phyloP scores from a whole-genome alignment of 495 filamentous ascomycete genomes.

The Paragyromitra xinjiangensis region DNA sequence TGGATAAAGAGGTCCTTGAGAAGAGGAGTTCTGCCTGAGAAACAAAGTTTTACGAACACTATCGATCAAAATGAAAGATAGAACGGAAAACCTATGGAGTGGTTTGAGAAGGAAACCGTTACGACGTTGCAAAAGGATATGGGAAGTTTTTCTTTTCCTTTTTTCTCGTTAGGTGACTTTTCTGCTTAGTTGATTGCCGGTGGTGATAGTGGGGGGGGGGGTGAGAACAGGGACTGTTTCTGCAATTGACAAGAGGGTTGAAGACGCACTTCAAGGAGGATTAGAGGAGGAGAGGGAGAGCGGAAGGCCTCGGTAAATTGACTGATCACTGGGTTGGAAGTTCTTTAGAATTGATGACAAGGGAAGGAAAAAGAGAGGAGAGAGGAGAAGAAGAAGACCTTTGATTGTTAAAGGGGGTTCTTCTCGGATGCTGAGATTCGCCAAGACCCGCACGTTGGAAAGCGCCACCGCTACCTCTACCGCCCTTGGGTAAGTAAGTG shows the following conservation, averaged over 20 bases:
- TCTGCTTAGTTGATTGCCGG: conserved; percentile 41
- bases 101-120: conserved; percentile 41
- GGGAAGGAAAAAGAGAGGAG: conserved; percentile 34
- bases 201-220: conserved; percentile 7
- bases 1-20: conserved; percentile 44
- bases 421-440: conserved; percentile 30
- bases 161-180: conserved; percentile 33
- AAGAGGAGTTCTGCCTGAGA: conserved; percentile 56
- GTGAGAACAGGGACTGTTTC: conserved; percentile 44
- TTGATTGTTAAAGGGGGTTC: conserved; percentile 47
- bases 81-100: conserved; percentile 34
- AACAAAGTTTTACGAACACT: conserved; percentile 55
- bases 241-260: conserved; percentile 43
- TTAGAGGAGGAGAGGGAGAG: conserved; percentile 27
- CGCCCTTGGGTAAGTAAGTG: not conserved
- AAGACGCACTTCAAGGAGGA: conserved; percentile 47
- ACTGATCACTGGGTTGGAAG: conserved; percentile 47
- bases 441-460: conserved; percentile 39
- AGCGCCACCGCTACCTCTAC: conserved; percentile 26
- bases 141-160: conserved; percentile 11
- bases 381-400: conserved; percentile 30
- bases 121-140: conserved; percentile 13
- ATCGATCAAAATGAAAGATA: conserved; percentile 36
- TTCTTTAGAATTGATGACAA: conserved; percentile 51
- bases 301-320: conserved; percentile 44